Conservation (phyloP, 371 early-diverging fungal species). For the Mortierella sp. region DNA sequence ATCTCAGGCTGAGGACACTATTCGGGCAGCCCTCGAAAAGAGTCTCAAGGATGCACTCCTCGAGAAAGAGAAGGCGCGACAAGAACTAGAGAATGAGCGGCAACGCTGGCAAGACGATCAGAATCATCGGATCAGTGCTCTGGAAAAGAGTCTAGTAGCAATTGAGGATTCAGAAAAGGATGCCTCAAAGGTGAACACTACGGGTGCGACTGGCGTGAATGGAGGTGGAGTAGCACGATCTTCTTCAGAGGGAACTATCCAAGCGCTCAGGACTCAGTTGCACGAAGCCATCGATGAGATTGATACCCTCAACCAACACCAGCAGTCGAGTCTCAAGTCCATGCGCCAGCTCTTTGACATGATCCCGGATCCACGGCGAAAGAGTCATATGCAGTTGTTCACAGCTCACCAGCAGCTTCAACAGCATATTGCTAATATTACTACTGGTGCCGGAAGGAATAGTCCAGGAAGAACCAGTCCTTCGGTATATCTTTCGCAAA, state of each 20-base stretch:
- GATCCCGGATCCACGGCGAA: constrained; percentile 31
- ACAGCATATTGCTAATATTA: constrained; percentile 13
- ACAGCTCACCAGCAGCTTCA: constrained; percentile 33
- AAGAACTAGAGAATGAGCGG: constrained; percentile 51
- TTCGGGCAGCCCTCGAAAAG: constrained; percentile 43
- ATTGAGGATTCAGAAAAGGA: constrained; percentile 20
- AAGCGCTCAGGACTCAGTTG: constrained; percentile 27
- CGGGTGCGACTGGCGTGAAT: background rate
- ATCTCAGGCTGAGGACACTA: constrained; percentile 30
- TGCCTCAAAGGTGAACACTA: background rate
- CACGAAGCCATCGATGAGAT: constrained; percentile 53
- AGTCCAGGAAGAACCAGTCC: background rate
- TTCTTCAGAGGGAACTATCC: constrained; percentile 6
- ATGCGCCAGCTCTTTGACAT: constrained; percentile 52
- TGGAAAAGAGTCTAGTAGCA: constrained; percentile 46
- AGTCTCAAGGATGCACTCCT: constrained; percentile 49
- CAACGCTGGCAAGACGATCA: constrained; percentile 54
- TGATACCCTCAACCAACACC: constrained; percentile 30
- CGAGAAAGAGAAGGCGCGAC: constrained; percentile 46
- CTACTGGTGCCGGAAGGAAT: background rate
- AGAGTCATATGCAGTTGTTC: constrained; percentile 28
- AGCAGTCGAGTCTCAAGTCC: constrained; percentile 33
- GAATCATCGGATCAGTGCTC: constrained; percentile 40
- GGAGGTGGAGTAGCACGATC: background rate
- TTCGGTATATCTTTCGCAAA: background rate